Evolutionary conservation across 768 basidiomycete species (phyloP), one percentile per base, ranked within the genome.

Genomic region (Leccinum sublutescens): DNA sequence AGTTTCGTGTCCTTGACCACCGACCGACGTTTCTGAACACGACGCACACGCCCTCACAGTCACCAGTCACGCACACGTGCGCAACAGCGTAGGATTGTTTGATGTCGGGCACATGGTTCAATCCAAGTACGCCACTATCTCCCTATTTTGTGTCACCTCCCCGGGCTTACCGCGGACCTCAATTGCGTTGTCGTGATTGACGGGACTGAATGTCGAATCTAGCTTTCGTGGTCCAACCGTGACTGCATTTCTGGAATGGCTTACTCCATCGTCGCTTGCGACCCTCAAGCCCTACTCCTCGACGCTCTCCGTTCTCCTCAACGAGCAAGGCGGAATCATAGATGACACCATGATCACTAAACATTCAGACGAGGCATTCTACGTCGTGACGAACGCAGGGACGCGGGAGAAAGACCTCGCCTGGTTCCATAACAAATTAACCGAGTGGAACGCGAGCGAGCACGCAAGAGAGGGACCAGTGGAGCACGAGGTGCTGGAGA

Each of bases 51-150:
- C 40, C 29, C 9, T 31, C 45, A 34, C 71, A 97, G 95, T 93
- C 55, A 86, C 88, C 9, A 94, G 92, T 65, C 96, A 99, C 74
- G 85, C 88, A 49, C 89, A 98, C 68, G 91, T 95, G 53, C 86
- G 97, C 45, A 83, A 77, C 12, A 82, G 81, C 36, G 91, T 84
- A 1, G 95, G 95, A 1, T 79, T 99, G 33, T 99, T 99, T 71
- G 97, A 99, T 69, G 97, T 99, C 27, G 93, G 93, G 21, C 97
- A 99, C 74, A 99, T 99, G 96, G 91, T 98, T 15, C 96, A 98
- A 72, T 85, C 86, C 34, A 89, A 85, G 93, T 94, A 66, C 51
- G 83, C 58, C 36, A 55, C 40, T n/a, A n/a, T n/a, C 31, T 55
- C 31, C 31, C 3, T 23, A 21, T 19, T 47, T 45, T 50, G 7